These are phyloP conservation scores for Gryganskiella cystojenkinii DNA, from an alignment of 192 early-diverging fungal species.

Conservation along the genomic window DNA sequence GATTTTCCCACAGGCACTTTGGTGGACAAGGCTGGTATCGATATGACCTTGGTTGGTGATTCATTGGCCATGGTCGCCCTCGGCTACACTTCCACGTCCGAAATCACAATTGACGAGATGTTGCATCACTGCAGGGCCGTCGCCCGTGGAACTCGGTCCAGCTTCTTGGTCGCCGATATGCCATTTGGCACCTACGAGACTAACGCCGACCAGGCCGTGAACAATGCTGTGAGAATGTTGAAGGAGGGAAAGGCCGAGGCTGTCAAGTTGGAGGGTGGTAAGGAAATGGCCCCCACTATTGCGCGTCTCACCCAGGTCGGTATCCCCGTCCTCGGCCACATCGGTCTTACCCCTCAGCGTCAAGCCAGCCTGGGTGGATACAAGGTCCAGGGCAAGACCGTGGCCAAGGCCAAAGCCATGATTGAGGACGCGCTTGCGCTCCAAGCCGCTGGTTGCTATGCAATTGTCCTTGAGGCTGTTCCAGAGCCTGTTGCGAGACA, in stretches of 20 bases:
- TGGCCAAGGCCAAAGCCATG: conserved; percentile 75
- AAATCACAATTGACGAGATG: conserved; percentile 96
- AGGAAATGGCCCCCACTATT: conserved; percentile 83
- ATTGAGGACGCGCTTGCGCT: conserved; percentile 90
- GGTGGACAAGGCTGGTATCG: conserved; percentile 85
- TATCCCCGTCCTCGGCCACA: conserved; percentile 94
- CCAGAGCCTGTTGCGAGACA: conserved; percentile 89
- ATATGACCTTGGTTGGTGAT: conserved; percentile 94
- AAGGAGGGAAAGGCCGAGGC: conserved; percentile 94
- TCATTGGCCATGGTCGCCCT: conserved; percentile 97
- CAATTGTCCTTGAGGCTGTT: conserved; percentile 92
- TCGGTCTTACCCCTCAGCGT: conserved; percentile 96
- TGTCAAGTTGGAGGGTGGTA: conserved; percentile 96
- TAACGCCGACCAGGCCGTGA: conserved; percentile 78
- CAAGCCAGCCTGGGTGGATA: conserved; percentile 89
- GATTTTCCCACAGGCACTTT: conserved; percentile 94
- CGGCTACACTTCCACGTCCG: conserved; percentile 87
- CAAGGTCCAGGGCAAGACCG: conserved; percentile 92
- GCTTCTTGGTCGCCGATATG: conserved; percentile 92
- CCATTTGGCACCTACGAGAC: conserved; percentile 95
- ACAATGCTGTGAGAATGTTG: conserved; percentile 81
- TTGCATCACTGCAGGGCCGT: conserved; percentile 94
- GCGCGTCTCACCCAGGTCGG: conserved; percentile 84
- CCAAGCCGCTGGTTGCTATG: conserved; percentile 92
- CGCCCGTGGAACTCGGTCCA: conserved; percentile 76